These are phyloP conservation scores for Globisporangium nagaii DNA, from an alignment of 352 stramenopile species.

Conservation along the genomic window DNA sequence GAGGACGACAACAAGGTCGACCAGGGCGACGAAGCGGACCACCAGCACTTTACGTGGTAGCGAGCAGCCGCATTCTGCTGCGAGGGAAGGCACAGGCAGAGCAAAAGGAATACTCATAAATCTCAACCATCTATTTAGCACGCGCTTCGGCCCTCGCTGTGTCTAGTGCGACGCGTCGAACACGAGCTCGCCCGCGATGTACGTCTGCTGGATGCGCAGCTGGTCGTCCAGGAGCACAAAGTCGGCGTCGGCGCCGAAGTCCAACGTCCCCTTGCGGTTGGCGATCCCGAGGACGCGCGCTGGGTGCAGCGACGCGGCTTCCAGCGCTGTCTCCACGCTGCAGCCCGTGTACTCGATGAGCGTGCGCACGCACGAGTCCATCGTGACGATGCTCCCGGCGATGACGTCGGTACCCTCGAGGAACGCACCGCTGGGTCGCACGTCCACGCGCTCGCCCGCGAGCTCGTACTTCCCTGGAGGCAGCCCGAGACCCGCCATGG, in stretches of 20 bases:
- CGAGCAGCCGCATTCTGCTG: too few relatives aligned
- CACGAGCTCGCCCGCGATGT: constrained; percentile 61
- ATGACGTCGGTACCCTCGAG: constrained; percentile 76
- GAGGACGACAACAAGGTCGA: constrained; percentile 80
- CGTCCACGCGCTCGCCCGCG: constrained; percentile 58
- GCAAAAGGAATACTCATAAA: neutral
- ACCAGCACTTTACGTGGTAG: constrained; percentile 83
- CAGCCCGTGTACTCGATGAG: constrained; percentile 84
- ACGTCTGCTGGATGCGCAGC: constrained; percentile 67
- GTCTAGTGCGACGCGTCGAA: constrained; percentile 19
- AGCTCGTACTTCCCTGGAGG: constrained; percentile 67
- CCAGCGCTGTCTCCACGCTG: constrained; percentile 61
- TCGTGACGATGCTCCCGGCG: constrained; percentile 76
- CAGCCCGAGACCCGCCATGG: constrained; percentile 82
- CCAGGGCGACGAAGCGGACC: constrained; percentile 75
- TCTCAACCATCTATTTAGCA: neutral
- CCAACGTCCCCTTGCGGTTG: constrained; percentile 59
- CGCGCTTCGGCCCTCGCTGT: neutral
- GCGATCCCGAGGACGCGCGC: constrained; percentile 62
- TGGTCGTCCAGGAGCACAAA: constrained; percentile 77
- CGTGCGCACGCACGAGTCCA: constrained; percentile 78
- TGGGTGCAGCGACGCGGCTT: constrained; percentile 70
- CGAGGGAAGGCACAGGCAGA: too few relatives aligned
- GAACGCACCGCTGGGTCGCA: constrained; percentile 33
- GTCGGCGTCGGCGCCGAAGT: constrained; percentile 73